Evolutionary conservation across 78 protist species (phyloP), one percentile per base, ranked within the genome.

Genomic region (Polysphondylium violaceum): DNA sequence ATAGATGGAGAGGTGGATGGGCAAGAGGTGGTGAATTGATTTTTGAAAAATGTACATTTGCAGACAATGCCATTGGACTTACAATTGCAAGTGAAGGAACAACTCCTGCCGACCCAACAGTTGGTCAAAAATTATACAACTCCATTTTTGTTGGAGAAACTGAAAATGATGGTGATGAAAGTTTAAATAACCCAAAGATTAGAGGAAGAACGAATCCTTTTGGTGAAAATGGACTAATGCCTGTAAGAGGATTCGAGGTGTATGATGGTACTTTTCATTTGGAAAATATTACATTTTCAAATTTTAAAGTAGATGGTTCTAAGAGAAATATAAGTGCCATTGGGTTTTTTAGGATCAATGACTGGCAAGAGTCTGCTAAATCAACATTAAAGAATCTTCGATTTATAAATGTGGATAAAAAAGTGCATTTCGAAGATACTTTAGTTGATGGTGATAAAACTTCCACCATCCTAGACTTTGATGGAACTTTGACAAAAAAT

Each of bases 1-100:
- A 83, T 44, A 17, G 69, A 44, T 83, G 91, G 91, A 23, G 91
- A 17, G 91, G 91, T 29, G 78, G 79, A 21, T 83, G 91, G 91
- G 77, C 91, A 44, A 50, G 91, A 29, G 74, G 87, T 43, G 91
- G 91, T 31, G 33, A 27, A 3, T 17, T 83, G 7, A 7, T 71
- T 2, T 55, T 83, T 5, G 11, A 67, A 8, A 38, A 44, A 11
- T 83, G 76, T 59, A 6, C 31, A 38, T 41, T 83, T 0, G 68
- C 91, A 2, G 91, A 83, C 41, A 81, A 81, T 68, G 89, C 89
- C 12, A 68, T 81, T 81, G 76, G 77, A 9, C 40, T 81, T 41
- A 81, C 89, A 6, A n/a, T 81, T 23, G 89, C 89, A 12, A 29
- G 55, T 27, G 89, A 81, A 36, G 89, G 77, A 3, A 55, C 51